A percentile compares a stretch with the other conserved stretches of the same genome.
Evolutionary conservation across 2,329 filamentous ascomycete genomes (phyloP).

Genomic region (Clonostachys byssicola): DNA sequence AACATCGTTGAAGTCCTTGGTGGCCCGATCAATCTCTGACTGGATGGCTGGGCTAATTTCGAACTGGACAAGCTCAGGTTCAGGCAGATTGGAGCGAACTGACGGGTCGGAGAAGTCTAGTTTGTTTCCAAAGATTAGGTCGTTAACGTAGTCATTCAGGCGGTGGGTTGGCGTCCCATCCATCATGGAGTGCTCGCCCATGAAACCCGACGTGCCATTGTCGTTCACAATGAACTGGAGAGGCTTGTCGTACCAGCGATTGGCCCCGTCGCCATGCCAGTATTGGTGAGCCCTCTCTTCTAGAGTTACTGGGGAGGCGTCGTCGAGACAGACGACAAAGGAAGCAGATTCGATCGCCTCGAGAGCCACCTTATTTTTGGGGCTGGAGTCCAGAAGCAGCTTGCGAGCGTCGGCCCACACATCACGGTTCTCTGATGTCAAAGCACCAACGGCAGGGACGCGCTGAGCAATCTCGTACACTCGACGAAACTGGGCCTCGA

Average conservation of each 20-base stretch:
- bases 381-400: constrained; percentile 69
- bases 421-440: constrained; percentile 92
- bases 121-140: constrained; percentile 89
- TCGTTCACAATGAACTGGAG: constrained; percentile 97
- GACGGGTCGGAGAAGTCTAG: constrained; percentile 79
- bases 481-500: constrained; percentile 83
- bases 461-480: constrained; percentile 75
- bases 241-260: constrained; percentile 98
- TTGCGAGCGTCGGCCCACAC: constrained; percentile 83
- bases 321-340: constrained; percentile 91
- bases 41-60: constrained; percentile 70
- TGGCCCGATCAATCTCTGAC: constrained; percentile 73
- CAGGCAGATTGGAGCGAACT: constrained; percentile 78
- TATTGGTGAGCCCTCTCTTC: constrained; percentile 95
- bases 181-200: constrained; percentile 99
- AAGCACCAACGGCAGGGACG: constrained; percentile 70
- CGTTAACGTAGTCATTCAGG: constrained; percentile 91
- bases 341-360: constrained; percentile 83
- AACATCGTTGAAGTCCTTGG: constrained; percentile 72
- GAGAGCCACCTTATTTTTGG: constrained; percentile 73
- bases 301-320: constrained; percentile 84
- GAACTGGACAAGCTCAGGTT: constrained; percentile 76
- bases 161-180: constrained; percentile 97
- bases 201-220: constrained; percentile 95
- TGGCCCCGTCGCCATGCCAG: constrained; percentile 95